These are phyloP conservation scores for Bombardia bombarda DNA, from an alignment of 495 filamentous ascomycete genomes.

Conservation along the genomic window DNA sequence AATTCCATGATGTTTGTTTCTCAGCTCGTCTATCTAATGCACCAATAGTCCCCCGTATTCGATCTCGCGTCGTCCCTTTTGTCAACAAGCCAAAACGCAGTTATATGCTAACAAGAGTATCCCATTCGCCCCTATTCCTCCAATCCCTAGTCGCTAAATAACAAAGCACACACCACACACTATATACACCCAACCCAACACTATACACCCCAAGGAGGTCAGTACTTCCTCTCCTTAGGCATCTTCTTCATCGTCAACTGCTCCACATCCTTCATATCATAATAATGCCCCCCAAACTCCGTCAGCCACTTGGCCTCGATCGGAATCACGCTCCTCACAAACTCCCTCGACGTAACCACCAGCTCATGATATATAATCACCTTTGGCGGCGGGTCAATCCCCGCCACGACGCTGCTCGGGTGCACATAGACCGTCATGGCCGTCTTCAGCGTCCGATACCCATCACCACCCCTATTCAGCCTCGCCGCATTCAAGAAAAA, in stretches of 20 bases:
- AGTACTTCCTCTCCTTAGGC: conserved; percentile 26
- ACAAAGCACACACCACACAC: no score
- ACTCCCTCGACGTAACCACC: conserved; percentile 90
- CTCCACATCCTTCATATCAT: conserved; percentile 90
- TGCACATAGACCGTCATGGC: conserved; percentile 85
- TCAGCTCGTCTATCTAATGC: no score
- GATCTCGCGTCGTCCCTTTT: no score
- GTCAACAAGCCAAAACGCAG: no score
- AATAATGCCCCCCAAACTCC: conserved; percentile 91
- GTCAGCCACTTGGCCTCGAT: conserved; percentile 78
- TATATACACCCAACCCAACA: no score
- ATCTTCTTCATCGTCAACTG: conserved; percentile 67
- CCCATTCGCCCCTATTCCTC: no score
- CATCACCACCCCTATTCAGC: conserved; percentile 76
- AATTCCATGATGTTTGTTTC: no score
- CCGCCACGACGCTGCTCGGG: conserved; percentile 73
- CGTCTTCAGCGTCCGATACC: conserved; percentile 92
- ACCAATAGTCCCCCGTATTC: no score
- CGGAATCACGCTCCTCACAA: conserved; percentile 82
- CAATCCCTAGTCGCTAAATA: no score
- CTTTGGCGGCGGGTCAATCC: conserved; percentile 66
- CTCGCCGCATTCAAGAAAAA: conserved; percentile 95
- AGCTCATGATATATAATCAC: conserved; percentile 90
- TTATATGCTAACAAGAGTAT: no score
- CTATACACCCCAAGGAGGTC: no score